These are phyloP conservation scores for Vitis hybrid DNA, from an alignment of 177 flowering plant genomes.

Conservation along the genomic window DNA sequence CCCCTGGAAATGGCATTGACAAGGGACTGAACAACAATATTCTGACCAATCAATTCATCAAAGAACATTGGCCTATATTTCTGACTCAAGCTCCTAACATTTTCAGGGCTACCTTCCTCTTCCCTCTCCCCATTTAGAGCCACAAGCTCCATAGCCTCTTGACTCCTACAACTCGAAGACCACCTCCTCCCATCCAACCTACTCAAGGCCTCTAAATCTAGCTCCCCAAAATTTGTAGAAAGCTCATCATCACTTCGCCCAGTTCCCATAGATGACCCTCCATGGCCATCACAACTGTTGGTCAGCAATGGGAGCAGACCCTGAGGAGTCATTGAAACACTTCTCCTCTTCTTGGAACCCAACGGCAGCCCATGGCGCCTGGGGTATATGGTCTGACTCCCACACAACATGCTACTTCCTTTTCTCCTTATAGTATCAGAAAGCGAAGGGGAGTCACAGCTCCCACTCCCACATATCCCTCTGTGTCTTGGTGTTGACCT, in stretches of 20 bases:
- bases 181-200: conserved; percentile 94
- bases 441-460: conserved; percentile 85
- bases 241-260: conserved; percentile 79
- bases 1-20: conserved; percentile 62
- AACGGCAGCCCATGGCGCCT: conserved; percentile 35
- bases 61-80: conserved; percentile 88
- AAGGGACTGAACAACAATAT: conserved; percentile 81
- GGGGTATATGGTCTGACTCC: conserved; percentile 50
- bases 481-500: conserved; percentile 57
- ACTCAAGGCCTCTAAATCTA: conserved; percentile 90
- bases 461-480: conserved; percentile 57
- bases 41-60: conserved; percentile 83
- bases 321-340: conserved; percentile 45
- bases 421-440: conserved; percentile 84
- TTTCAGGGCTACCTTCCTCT: conserved; percentile 56
- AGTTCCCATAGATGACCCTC: conserved; percentile 58
- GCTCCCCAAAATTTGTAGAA: conserved; percentile 85
- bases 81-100: conserved; percentile 68
- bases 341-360: conserved; percentile 39
- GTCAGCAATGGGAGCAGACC: conserved; percentile 66
- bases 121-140: conserved; percentile 48
- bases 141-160: conserved; percentile 62
- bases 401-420: conserved; percentile 76
- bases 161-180: conserved; percentile 84
- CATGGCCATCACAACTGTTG: conserved; percentile 46